Evolutionary conservation across 2,329 filamentous ascomycete genomes (phyloP).

Genomic region (Colletotrichum godetiae): DNA sequence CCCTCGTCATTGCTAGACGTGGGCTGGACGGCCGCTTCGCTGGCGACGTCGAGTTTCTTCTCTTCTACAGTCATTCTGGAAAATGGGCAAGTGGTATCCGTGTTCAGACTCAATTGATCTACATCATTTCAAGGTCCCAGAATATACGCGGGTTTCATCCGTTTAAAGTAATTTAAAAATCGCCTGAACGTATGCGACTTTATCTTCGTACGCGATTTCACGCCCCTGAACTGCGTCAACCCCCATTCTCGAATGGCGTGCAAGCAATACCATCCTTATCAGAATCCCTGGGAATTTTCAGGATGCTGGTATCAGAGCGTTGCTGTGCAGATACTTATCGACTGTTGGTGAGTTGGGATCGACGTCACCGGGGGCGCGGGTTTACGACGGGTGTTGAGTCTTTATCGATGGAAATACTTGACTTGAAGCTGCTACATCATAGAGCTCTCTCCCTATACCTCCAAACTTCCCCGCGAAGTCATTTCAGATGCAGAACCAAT

Average conservation of each 20-base stretch:
- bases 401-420: background rate
- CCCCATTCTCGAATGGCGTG: background rate
- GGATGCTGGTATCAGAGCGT: background rate
- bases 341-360: background rate
- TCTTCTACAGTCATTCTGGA: background rate
- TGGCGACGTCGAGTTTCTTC: background rate
- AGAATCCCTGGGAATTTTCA: background rate
- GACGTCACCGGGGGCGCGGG: background rate
- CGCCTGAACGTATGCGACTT: background rate
- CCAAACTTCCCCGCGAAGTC: too few species aligned
- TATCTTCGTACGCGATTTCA: background rate
- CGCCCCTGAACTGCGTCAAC: background rate
- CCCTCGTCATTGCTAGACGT: background rate
- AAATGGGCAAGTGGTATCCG: background rate
- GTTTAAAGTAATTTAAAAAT: background rate
- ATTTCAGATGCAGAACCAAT: too few species aligned
- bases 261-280: background rate
- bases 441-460: too few species aligned
- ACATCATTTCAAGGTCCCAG: background rate
- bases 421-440: too few species aligned
- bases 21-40: background rate
- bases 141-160: background rate
- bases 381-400: background rate
- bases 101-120: background rate
- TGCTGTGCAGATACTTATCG: background rate